Evolutionary conservation across 805 yeast species (phyloP).

Genomic region (Blastobotrys robertii): DNA sequence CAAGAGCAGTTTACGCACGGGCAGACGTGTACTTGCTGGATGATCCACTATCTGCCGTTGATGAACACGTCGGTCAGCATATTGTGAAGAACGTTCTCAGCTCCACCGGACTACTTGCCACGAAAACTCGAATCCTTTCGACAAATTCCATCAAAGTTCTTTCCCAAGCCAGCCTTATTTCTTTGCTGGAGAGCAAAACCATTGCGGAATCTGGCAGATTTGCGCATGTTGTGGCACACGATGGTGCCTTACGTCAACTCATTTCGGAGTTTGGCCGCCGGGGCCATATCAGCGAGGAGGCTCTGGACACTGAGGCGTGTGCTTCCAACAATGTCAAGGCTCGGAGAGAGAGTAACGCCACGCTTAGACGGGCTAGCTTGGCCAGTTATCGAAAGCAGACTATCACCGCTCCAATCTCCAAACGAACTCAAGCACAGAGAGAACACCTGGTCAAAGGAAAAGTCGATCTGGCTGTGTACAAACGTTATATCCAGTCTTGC

Average conservation of each 20-base stretch:
- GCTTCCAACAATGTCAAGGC: too few relatives aligned
- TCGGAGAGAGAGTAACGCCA: constrained; percentile 20
- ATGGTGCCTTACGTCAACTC: constrained; percentile 17
- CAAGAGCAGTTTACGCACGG: constrained; percentile 67
- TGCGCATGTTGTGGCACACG: constrained; percentile 18
- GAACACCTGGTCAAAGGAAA: constrained; percentile 90
- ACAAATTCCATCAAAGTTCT: constrained; percentile 82
- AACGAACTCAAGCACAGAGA: constrained; percentile 25
- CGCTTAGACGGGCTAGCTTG: constrained; percentile 50
- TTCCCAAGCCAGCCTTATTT: constrained; percentile 59
- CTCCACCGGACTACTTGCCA: constrained; percentile 62
- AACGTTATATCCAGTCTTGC: constrained; percentile 80
- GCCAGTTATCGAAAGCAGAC: constrained; percentile 43
- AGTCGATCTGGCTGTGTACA: constrained; percentile 80
- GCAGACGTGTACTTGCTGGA: constrained; percentile 62
- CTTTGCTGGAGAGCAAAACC: constrained; percentile 48
- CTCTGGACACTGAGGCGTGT: too few relatives aligned
- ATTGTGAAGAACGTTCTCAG: constrained; percentile 73
- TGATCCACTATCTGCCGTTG: constrained; percentile 79
- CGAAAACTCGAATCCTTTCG: constrained; percentile 71
- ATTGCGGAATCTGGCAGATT: constrained; percentile 29
- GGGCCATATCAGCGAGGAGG: background rate
- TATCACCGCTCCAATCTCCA: constrained; percentile 8
- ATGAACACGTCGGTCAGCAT: constrained; percentile 77
- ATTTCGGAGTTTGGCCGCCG: constrained; percentile 21